phyloP scores from a whole-genome alignment of 345 rosid genomes.

The Stellera chamaejasme region DNA sequence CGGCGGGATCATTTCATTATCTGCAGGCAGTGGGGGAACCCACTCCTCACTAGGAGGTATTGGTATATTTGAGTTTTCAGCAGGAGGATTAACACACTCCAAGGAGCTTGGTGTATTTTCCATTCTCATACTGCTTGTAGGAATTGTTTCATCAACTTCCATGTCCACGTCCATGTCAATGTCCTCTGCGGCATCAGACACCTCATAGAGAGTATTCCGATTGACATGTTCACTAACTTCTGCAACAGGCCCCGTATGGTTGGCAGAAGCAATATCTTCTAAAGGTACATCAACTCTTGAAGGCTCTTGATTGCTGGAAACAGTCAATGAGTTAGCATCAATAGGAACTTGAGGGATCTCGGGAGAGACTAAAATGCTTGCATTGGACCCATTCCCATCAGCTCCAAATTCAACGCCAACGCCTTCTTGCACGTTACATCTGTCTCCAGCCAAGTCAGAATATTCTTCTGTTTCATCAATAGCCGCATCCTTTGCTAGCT shows the following conservation, averaged over 20 bases:
- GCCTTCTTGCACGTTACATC: constrained; percentile 17
- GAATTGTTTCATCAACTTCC: constrained; percentile 77
- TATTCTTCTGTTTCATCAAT: constrained; percentile 40
- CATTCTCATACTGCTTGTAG: constrained; percentile 9
- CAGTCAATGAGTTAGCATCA: constrained; percentile 3
- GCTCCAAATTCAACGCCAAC: constrained; percentile 24
- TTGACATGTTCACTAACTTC: constrained; percentile 23
- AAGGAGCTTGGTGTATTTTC: no score
- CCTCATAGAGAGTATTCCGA: constrained; percentile 20
- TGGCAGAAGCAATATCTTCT: constrained; percentile 25
- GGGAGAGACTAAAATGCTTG: constrained; percentile 14
- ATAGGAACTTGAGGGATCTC: constrained; percentile 23
- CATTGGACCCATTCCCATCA: constrained; percentile 19
- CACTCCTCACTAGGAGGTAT: constrained; percentile 79
- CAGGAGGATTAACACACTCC: constrained; percentile 32
- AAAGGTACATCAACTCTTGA: constrained; percentile 4
- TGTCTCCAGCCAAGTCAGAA: constrained; percentile 22
- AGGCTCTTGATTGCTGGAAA: constrained; percentile 15
- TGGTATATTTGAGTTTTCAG: constrained; percentile 31
- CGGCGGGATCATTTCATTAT: constrained; percentile 68
- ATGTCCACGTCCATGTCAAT: constrained; percentile 95
- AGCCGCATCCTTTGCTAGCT: constrained; percentile 53
- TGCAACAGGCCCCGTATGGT: constrained; percentile 22
- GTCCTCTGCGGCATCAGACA: constrained; percentile 41
- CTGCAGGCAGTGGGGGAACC: constrained; percentile 94